These are phyloP conservation scores for Cocos nucifera DNA, from an alignment of 176 grass and related monocot species.

Conservation along the genomic window DNA sequence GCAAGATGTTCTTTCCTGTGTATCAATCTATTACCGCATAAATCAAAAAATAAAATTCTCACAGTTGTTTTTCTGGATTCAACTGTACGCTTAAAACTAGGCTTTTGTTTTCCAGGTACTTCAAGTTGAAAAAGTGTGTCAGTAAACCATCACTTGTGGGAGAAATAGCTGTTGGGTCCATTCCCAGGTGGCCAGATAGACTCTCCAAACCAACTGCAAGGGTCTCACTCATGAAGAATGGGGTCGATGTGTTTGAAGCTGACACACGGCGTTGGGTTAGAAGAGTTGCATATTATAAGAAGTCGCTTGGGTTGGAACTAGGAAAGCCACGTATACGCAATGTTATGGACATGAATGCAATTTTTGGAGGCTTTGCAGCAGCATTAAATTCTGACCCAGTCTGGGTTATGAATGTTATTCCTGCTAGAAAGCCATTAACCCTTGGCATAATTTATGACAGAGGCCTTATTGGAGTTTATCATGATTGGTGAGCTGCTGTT, in stretches of 20 bases:
- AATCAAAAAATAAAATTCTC: neutral
- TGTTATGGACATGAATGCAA: constrained; percentile 95
- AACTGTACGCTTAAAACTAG: constrained; percentile 10
- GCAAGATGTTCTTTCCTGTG: neutral
- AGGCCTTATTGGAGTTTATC: constrained; percentile 87
- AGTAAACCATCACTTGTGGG: constrained; percentile 32
- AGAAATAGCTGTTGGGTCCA: constrained; percentile 52
- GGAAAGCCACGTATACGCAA: constrained; percentile 49
- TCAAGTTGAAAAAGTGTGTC: constrained; percentile 73
- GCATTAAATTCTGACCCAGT: constrained; percentile 58
- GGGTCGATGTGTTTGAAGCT: constrained; percentile 45
- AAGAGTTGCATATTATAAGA: constrained; percentile 76
- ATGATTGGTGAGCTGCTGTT: constrained; percentile 54
- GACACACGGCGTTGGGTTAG: constrained; percentile 56
- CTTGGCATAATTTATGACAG: constrained; percentile 77
- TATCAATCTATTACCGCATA: too few relatives aligned
- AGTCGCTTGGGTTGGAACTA: constrained; percentile 60
- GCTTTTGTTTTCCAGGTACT: constrained; percentile 49
- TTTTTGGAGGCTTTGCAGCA: constrained; percentile 70
- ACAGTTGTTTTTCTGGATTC: constrained; percentile 1
- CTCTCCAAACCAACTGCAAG: constrained; percentile 51
- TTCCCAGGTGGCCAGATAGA: constrained; percentile 73
- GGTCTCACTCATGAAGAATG: constrained; percentile 44
- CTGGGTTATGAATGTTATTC: constrained; percentile 98
- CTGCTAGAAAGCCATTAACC: constrained; percentile 52